These are phyloP conservation scores for Taxillus chinensis DNA, from an alignment of 164 flowering plant genomes.

Conservation along the genomic window DNA sequence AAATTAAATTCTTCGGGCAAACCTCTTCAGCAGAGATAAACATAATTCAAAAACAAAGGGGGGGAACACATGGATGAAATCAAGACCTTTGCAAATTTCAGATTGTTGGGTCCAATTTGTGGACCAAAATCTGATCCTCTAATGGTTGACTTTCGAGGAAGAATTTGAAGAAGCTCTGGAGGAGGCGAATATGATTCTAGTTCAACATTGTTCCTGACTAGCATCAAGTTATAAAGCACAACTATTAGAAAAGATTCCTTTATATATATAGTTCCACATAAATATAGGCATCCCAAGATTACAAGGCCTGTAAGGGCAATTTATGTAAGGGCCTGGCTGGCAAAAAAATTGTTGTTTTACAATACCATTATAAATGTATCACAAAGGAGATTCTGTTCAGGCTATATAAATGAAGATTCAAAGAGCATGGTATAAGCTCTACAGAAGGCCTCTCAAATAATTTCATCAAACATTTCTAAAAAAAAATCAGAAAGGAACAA, in stretches of 20 bases:
- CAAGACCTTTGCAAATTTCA: slow-evolving; percentile 65
- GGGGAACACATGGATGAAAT: background rate
- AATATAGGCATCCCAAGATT: too few relatives aligned
- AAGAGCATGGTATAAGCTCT: too few relatives aligned
- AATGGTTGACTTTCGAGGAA: slow-evolving; percentile 70
- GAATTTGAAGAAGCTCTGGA: slow-evolving; percentile 80
- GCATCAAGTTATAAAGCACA: slow-evolving; percentile 14
- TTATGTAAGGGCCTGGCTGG: too few relatives aligned
- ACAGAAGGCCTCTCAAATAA: too few relatives aligned
- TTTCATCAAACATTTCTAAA: too few relatives aligned
- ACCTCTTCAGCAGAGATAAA: background rate
- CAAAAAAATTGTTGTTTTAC: too few relatives aligned
- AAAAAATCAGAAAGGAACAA: too few relatives aligned
- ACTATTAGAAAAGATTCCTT: background rate
- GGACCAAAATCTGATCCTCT: slow-evolving; percentile 58
- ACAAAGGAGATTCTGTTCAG: too few relatives aligned
- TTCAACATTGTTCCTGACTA: slow-evolving; percentile 72
- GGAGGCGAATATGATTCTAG: slow-evolving; percentile 78
- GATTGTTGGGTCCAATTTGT: slow-evolving; percentile 88
- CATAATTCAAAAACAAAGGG: background rate
- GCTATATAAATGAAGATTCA: too few relatives aligned
- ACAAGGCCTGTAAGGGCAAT: too few relatives aligned
- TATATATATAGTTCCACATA: too few relatives aligned
- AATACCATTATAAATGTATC: too few relatives aligned
- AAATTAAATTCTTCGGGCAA: background rate